Base-by-base conservation (phyloP, 768 basidiomycete species). In the Trametes elegans region DNA sequence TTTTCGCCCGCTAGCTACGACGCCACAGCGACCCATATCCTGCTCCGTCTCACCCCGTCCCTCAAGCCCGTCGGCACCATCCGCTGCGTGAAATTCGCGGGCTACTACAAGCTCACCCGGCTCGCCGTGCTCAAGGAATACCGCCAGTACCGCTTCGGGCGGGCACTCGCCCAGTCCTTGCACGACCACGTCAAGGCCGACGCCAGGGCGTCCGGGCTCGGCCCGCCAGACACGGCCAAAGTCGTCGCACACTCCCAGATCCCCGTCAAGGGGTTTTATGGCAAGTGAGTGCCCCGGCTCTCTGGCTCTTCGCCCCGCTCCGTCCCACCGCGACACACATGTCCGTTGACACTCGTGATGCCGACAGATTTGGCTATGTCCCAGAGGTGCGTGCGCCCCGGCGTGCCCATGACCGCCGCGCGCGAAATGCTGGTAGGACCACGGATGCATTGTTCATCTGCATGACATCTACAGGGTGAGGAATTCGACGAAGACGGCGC, bases 401-500 rank as follows among this genome's bases (percentile, higher is more conserved):
- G 40, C 39, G 32, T 49, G 57, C 62, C 48, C 55, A 38, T 55
- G 51, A 59, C 54, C 31, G 31, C 18, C 24, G 27, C n/a, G 24
- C 50, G 41, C n/a, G n/a, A n/a, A 35, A 27, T 18, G 47, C 47
- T 48, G 51, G 51, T 54, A 49, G 39, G 39, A 39, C 28, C 45
- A 42, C 52, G 49, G 38, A 50, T 51, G 41, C 48, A 43, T 31
- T 38, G 55, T 43, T 41, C 52, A 23, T 50, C 52, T 46, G 45
- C 39, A 57, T 31, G 49, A 24, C 16, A 44, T 62, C 53, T 55
- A 58, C 69, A 90, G 85, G 87, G 85, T 58, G 77, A 78, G 23
- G 79, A 82, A 68, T 90, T 88, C 73, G 87, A 88, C 70, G 88
- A 85, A 72, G 91, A 88, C 53, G 90, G 90, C 28, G 90, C 81